Conservation (phyloP, 306 rosid species). For the Ziziphus jujuba region DNA sequence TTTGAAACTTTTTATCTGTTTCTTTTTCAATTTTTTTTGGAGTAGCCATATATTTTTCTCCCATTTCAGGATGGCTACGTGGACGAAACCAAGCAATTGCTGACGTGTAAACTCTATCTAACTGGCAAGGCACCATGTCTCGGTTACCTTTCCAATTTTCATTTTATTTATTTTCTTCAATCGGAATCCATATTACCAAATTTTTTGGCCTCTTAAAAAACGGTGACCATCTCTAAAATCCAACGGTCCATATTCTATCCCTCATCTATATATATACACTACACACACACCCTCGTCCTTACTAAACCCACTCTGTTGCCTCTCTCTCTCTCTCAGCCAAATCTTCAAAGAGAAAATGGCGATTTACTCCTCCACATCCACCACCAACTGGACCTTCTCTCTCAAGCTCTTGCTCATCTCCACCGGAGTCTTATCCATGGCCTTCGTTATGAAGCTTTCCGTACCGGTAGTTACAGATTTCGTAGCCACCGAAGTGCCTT, state of each 20-base stretch:
- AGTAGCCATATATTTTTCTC: too few relatives aligned
- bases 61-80: constrained; percentile 1
- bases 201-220: neutral
- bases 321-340: neutral
- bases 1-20: too few relatives aligned
- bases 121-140: neutral
- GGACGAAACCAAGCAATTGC: neutral
- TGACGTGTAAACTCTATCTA: constrained; percentile 1
- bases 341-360: constrained; percentile 15
- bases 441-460: constrained; percentile 61
- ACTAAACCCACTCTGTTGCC: neutral
- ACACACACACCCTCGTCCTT: neutral
- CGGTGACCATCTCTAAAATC: constrained; percentile 19
- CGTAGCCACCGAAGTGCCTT: constrained; percentile 57
- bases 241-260: constrained; percentile 30
- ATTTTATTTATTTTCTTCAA: neutral
- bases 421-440: constrained; percentile 56
- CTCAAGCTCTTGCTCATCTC: constrained; percentile 54
- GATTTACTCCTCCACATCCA: constrained; percentile 22
- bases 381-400: constrained; percentile 36
- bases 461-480: constrained; percentile 53
- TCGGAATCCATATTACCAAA: too few relatives aligned
- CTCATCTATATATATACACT: neutral
- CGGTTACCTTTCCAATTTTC: too few relatives aligned
- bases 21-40: too few relatives aligned